phyloP scores from a whole-genome alignment of 257 asterid species.

The Jacaranda copaia region DNA sequence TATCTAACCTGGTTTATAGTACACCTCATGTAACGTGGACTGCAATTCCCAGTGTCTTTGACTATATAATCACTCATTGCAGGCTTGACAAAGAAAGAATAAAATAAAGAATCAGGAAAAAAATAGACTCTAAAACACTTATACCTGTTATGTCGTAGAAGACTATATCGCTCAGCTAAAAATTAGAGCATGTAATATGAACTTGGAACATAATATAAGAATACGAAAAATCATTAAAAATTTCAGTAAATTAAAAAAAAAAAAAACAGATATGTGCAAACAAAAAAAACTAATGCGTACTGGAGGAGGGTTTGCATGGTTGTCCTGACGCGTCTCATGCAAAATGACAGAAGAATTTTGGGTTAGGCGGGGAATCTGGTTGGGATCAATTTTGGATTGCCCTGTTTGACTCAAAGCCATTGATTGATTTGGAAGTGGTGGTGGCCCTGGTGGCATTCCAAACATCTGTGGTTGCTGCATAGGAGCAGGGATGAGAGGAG shows the following conservation, averaged over 20 bases:
- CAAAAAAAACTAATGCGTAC: slow-evolving; percentile 46
- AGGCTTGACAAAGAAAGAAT: slow-evolving; percentile 64
- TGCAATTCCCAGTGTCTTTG: slow-evolving; percentile 95
- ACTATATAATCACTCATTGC: slow-evolving; percentile 95
- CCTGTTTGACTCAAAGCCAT: slow-evolving; percentile 78
- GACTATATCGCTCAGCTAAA: slow-evolving; percentile 23
- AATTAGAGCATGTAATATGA: not conserved
- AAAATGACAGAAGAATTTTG: slow-evolving; percentile 67
- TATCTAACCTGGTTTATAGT: slow-evolving; percentile 85
- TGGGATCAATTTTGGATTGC: slow-evolving; percentile 92
- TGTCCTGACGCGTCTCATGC: slow-evolving; percentile 95
- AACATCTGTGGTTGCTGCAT: slow-evolving; percentile 76
- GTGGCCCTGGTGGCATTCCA: slow-evolving; percentile 78
- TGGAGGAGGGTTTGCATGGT: slow-evolving; percentile 99
- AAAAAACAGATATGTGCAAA: not conserved
- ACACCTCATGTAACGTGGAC: slow-evolving; percentile 98
- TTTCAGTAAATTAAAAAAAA: not conserved
- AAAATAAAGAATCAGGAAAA: slow-evolving; percentile 31
- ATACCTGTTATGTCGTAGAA: not conserved
- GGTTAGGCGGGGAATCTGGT: slow-evolving; percentile 94
- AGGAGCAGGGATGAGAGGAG: slow-evolving; percentile 70
- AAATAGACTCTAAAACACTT: slow-evolving; percentile 8
- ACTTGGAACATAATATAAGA: slow-evolving; percentile 30
- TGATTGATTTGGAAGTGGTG: slow-evolving; percentile 77
- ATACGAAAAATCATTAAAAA: slow-evolving; percentile 24